phyloP scores from a whole-genome alignment of 371 early-diverging fungal genomes.

The Saksenaea oblongispora region DNA sequence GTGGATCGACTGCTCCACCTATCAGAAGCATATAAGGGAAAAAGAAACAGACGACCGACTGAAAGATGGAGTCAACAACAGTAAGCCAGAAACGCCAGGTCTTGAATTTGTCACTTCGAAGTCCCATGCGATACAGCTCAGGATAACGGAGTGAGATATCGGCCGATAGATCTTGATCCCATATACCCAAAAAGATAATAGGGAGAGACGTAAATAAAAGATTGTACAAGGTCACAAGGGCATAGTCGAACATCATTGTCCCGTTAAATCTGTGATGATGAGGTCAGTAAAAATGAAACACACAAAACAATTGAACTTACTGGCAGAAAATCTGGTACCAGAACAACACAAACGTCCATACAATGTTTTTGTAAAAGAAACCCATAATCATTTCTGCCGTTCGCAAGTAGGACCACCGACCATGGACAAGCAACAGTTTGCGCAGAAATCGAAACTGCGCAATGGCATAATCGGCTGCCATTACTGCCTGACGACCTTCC shows the following conservation, averaged over 20 bases:
- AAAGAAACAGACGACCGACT: constrained; percentile 84
- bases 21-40: constrained; percentile 58
- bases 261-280: constrained; percentile 36
- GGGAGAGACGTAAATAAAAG: constrained; percentile 77
- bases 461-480: constrained; percentile 90
- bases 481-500: constrained; percentile 91
- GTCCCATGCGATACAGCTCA: constrained; percentile 85
- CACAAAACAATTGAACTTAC: constrained; percentile 28
- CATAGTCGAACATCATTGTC: constrained; percentile 76
- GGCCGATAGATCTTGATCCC: constrained; percentile 90
- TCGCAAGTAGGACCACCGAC: constrained; percentile 85
- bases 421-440: constrained; percentile 78
- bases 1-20: constrained; percentile 45
- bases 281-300: background rate
- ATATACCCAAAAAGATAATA: constrained; percentile 73
- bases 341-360: constrained; percentile 77
- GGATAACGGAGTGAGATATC: constrained; percentile 76
- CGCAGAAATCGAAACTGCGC: constrained; percentile 79
- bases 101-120: constrained; percentile 81
- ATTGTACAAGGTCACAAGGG: constrained; percentile 75
- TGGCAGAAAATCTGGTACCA: constrained; percentile 83
- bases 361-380: constrained; percentile 82
- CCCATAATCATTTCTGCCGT: constrained; percentile 76
- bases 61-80: constrained; percentile 84
- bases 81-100: constrained; percentile 82